Conservation (phyloP, 1,139 yeast species). For the Pichia sp. region DNA sequence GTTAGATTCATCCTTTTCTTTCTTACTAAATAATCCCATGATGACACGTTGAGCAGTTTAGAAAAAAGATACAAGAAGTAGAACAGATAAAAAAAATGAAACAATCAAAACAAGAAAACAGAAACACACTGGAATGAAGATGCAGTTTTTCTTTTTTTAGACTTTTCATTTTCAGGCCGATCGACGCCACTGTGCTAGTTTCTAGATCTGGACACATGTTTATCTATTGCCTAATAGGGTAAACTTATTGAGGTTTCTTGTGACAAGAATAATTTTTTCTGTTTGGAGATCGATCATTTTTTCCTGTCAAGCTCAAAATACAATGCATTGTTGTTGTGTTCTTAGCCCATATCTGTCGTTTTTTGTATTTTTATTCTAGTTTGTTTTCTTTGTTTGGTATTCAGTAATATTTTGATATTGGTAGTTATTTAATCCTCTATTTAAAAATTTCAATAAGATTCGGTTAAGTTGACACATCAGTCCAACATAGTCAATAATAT, state of each 20-base stretch:
- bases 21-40: conserved; percentile 29
- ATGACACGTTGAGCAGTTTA: background rate
- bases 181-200: background rate
- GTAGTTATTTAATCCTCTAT: too few relatives aligned
- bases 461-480: too few relatives aligned
- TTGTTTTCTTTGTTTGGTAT: too few relatives aligned
- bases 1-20: conserved; percentile 20
- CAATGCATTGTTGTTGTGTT: background rate
- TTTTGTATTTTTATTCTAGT: too few relatives aligned
- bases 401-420: too few relatives aligned
- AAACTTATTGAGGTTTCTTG: background rate
- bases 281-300: background rate
- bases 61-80: background rate
- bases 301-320: background rate
- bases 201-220: background rate
- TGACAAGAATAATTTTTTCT: too few relatives aligned
- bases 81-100: background rate
- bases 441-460: too few relatives aligned
- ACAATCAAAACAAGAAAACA: background rate
- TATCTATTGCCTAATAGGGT: conserved; percentile 4
- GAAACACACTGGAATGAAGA: background rate
- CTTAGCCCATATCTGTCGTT: background rate
- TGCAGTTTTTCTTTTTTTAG: background rate
- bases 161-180: background rate
- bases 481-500: too few relatives aligned